These are phyloP conservation scores for Circinella minor DNA, from an alignment of 371 early-diverging fungal genomes.

Conservation along the genomic window DNA sequence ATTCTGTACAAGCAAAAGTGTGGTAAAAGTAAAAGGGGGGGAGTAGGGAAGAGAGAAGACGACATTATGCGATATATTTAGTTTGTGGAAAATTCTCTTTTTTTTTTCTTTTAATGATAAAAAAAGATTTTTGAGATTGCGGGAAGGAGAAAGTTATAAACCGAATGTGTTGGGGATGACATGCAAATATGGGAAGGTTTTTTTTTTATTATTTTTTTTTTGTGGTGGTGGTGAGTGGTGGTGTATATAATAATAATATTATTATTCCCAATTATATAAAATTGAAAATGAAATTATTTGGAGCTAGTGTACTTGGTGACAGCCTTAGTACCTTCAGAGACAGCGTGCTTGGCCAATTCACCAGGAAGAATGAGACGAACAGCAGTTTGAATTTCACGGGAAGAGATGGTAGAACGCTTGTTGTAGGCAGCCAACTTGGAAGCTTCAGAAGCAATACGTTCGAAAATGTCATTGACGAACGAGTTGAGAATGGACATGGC, in stretches of 20 bases:
- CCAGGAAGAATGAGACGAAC: slow-evolving; percentile 94
- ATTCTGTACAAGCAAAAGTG: slow-evolving; percentile 15
- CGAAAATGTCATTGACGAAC: slow-evolving; percentile 97
- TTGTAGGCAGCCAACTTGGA: slow-evolving; percentile 92
- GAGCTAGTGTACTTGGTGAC: slow-evolving; percentile 94
- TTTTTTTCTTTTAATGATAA: background rate
- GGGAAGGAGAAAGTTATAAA: background rate
- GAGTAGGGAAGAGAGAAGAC: too few relatives aligned
- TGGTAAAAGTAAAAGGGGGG: background rate
- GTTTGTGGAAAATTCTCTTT: background rate
- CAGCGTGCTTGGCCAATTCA: slow-evolving; percentile 97
- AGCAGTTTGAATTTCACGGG: slow-evolving; percentile 95
- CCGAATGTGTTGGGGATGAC: background rate
- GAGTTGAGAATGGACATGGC: slow-evolving; percentile 99
- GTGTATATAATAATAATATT: too few relatives aligned
- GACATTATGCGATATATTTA: slow-evolving; percentile 15
- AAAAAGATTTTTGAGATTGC: background rate
- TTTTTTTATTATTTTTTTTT: too few relatives aligned
- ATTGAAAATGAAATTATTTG: slow-evolving; percentile 56
- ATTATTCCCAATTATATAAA: too few relatives aligned
- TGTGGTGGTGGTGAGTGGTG: too few relatives aligned
- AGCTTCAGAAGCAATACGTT: slow-evolving; percentile 86
- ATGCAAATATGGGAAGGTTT: slow-evolving; percentile 1
- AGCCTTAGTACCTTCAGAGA: slow-evolving; percentile 97
- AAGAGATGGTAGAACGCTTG: slow-evolving; percentile 94